phyloP scores from a whole-genome alignment of 371 early-diverging fungal genomes.

The Furculomyces boomerangus region DNA sequence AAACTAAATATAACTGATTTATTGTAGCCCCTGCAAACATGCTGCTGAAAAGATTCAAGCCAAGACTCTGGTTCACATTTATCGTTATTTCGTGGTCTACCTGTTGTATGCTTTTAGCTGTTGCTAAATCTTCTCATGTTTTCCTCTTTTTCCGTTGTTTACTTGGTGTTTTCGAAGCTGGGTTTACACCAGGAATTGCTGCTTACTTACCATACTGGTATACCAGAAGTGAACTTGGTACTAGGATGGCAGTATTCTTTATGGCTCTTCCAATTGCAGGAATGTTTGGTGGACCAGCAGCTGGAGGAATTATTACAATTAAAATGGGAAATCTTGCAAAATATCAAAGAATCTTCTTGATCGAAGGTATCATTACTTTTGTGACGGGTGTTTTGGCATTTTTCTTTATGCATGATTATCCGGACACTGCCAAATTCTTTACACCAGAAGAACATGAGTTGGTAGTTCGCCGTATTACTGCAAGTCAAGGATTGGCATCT shows the following conservation, averaged over 20 bases:
- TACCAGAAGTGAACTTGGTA: constrained; percentile 38
- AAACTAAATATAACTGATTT: background rate
- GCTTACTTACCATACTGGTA: constrained; percentile 59
- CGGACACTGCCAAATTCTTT: constrained; percentile 15
- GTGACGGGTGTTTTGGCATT: constrained; percentile 9
- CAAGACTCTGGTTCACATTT: constrained; percentile 50
- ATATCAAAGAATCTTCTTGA: constrained; percentile 16
- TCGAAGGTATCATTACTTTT: constrained; percentile 9
- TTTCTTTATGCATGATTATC: constrained; percentile 14
- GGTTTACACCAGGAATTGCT: constrained; percentile 51
- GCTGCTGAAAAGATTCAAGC: constrained; percentile 35
- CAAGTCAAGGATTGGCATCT: constrained; percentile 14
- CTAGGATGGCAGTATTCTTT: constrained; percentile 29
- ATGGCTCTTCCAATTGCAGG: constrained; percentile 19
- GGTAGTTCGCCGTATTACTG: constrained; percentile 14
- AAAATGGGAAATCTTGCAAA: background rate
- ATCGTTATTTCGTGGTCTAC: constrained; percentile 42
- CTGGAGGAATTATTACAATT: constrained; percentile 5
- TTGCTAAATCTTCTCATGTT: constrained; percentile 5
- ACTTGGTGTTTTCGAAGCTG: constrained; percentile 48
- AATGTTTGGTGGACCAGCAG: constrained; percentile 15
- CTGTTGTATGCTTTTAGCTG: constrained; percentile 25
- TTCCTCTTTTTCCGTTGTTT: constrained; percentile 32
- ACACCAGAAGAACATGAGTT: constrained; percentile 10
- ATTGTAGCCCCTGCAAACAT: constrained; percentile 43